Conservation (phyloP, 768 basidiomycete species). For the Mycena belliarum region DNA sequence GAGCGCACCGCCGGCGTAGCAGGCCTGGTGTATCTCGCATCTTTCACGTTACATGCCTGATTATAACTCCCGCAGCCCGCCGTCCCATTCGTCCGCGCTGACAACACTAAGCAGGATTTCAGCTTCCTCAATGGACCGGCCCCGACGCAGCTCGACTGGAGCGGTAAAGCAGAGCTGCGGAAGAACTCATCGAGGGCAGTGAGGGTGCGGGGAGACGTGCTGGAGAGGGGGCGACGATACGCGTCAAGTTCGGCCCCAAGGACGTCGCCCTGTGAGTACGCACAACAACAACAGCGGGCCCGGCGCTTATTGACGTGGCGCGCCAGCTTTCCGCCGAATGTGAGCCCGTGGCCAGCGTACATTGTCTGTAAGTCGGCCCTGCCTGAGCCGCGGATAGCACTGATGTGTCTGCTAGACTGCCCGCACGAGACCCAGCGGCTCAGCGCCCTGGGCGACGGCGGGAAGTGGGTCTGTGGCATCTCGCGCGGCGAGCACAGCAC, state of each 20-base stretch:
- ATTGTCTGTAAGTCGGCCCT: conserved; percentile 49
- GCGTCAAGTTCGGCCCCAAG: conserved; percentile 57
- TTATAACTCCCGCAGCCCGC: too few relatives aligned
- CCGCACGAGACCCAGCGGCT: conserved; percentile 48
- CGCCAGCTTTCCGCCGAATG: conserved; percentile 54
- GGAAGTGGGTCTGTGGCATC: conserved; percentile 71
- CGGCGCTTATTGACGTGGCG: not conserved
- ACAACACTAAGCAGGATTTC: too few relatives aligned
- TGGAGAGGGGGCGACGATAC: too few relatives aligned
- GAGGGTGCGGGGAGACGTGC: too few relatives aligned
- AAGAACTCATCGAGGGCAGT: too few relatives aligned
- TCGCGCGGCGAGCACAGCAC: conserved; percentile 50
- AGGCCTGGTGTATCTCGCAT: too few relatives aligned
- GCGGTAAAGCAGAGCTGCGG: too few relatives aligned
- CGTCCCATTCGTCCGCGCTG: too few relatives aligned
- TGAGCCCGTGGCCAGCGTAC: conserved; percentile 56
- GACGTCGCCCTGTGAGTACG: conserved; percentile 47
- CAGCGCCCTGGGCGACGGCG: conserved; percentile 63
- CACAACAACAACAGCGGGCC: conserved; percentile 1
- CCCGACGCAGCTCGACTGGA: too few relatives aligned
- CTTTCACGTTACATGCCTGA: too few relatives aligned
- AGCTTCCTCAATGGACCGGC: too few relatives aligned
- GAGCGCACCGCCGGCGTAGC: too few relatives aligned
- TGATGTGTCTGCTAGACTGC: conserved; percentile 34
- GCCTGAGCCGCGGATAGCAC: not conserved